Evolutionary conservation across 352 stramenopile species (phyloP).

Genomic region (Blastocystis sp.): DNA sequence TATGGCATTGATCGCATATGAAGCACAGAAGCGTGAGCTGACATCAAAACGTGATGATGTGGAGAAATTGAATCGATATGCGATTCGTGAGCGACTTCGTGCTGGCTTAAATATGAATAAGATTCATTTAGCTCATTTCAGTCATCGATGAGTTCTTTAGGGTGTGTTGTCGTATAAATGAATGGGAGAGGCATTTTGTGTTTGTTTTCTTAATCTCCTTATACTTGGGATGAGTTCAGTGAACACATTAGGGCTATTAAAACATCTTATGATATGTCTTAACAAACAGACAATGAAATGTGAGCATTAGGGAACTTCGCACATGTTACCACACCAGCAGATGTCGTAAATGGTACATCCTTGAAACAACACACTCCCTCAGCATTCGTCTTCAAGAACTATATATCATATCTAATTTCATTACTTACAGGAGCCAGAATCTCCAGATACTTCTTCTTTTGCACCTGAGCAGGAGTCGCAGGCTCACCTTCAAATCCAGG

Average conservation of each 20-base stretch:
- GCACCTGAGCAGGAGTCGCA: constrained; percentile 64
- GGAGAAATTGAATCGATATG: constrained; percentile 54
- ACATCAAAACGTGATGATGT: neutral
- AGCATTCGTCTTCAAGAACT: constrained; percentile 68
- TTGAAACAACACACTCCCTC: constrained; percentile 68
- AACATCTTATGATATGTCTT: neutral
- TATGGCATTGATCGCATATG: neutral
- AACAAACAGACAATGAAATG: constrained; percentile 67
- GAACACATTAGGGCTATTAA: too few species aligned
- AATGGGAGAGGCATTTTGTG: too few species aligned
- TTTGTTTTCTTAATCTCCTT: too few species aligned
- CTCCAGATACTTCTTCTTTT: constrained; percentile 69
- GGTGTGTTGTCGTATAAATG: neutral
- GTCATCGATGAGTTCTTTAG: constrained; percentile 57
- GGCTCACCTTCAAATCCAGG: constrained; percentile 65
- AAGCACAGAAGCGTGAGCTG: constrained; percentile 10
- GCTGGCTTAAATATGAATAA: constrained; percentile 68
- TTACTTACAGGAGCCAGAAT: neutral
- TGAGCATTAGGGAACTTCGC: constrained; percentile 41
- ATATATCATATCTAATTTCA: neutral
- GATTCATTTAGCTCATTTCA: constrained; percentile 66
- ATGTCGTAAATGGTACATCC: constrained; percentile 62
- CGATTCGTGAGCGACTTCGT: constrained; percentile 30
- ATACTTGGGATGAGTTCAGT: too few species aligned
- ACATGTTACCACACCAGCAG: constrained; percentile 57